Base-by-base conservation (phyloP, 306 rosid species). In the Trifolium repens region DNA sequence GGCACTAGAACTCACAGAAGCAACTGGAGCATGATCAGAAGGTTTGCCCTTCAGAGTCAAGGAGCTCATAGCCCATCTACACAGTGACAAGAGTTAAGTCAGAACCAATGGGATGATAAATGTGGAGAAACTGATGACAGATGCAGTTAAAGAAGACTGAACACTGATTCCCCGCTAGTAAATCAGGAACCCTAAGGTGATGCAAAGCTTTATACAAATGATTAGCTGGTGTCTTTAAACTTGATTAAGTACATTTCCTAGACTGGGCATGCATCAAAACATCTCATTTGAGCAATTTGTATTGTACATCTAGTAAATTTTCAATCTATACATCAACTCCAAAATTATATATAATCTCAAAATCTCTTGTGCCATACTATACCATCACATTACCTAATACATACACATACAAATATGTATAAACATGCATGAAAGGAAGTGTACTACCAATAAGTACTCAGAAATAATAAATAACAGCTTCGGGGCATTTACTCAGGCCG, bases 61-160 rank as follows among this genome's bases (percentile, higher is more conserved):
- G 78, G 99, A 94, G 87, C 99, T 94, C 99, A 94, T 92, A 58
- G 99, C 99, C 99, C 99, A 94, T 80, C 99, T 92, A 86, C 87
- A 85, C 1, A 67, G 77, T 59, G 59, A 77, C 37, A 66, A 50
- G 34, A 50, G 54, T 62, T 64, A 27, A 35, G 52, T 77, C 76
- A 76, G 68, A 71, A 69, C 12, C 75, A 37, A 74, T 66, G 35
- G 37, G 24, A 42, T 17, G 19, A 17, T 3, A 75, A 60, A 73
- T 30, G 46, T 19, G 52, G 59, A 70, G 50, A 76, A 71, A 81
- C 49, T 35, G 57, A 55, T 55, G 59, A 43, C 12, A 81, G 43
- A 44, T 64, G 34, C 72, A 52, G 26, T 72, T 72, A 15, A 77
- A 37, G 40, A 52, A 22, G 34, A 40, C 30, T 58, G n/a, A 58